These are phyloP conservation scores for Kalaharituber pfeilii DNA, from an alignment of 2,329 filamentous ascomycete species.

Conservation along the genomic window DNA sequence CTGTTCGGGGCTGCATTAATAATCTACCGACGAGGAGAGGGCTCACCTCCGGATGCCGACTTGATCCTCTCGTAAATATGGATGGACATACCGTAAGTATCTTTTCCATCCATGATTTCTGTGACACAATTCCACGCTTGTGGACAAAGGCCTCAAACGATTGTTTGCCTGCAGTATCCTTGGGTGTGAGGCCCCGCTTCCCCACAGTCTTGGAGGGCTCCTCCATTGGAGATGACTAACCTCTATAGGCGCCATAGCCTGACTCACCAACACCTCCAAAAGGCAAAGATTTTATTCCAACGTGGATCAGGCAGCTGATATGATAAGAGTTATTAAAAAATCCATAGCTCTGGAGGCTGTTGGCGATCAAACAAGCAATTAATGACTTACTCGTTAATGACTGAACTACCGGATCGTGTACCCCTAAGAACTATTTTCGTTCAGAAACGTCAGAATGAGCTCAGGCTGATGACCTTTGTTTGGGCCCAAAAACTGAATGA, in stretches of 20 bases:
- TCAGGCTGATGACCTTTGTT: too few relatives aligned
- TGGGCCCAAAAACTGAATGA: slow-evolving; percentile 12
- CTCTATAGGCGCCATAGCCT: slow-evolving; percentile 60
- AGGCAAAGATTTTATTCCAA: slow-evolving; percentile 48
- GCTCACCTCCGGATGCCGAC: too few relatives aligned
- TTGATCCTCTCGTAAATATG: too few relatives aligned
- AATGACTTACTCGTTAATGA: slow-evolving; percentile 44
- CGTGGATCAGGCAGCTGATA: slow-evolving; percentile 45
- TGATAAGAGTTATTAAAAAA: background rate
- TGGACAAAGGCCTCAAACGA: slow-evolving; percentile 53
- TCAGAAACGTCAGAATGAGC: slow-evolving; percentile 5
- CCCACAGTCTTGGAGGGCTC: background rate
- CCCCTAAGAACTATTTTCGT: slow-evolving; percentile 39
- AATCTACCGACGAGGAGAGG: too few relatives aligned
- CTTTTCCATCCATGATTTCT: slow-evolving; percentile 50
- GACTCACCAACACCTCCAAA: slow-evolving; percentile 75
- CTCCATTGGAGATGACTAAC: slow-evolving; percentile 30
- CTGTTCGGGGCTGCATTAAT: too few relatives aligned
- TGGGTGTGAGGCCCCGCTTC: slow-evolving; percentile 1
- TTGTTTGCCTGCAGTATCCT: slow-evolving; percentile 6
- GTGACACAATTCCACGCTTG: slow-evolving; percentile 39
- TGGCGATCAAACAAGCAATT: slow-evolving; percentile 40
- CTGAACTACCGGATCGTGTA: slow-evolving; percentile 50
- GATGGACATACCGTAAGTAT: slow-evolving; percentile 31
- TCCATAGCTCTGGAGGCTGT: too few relatives aligned